Evolutionary conservation across 2,329 filamentous ascomycete genomes (phyloP), one percentile per base, ranked within the genome.

Genomic region (Sphaerulina vaccinii): DNA sequence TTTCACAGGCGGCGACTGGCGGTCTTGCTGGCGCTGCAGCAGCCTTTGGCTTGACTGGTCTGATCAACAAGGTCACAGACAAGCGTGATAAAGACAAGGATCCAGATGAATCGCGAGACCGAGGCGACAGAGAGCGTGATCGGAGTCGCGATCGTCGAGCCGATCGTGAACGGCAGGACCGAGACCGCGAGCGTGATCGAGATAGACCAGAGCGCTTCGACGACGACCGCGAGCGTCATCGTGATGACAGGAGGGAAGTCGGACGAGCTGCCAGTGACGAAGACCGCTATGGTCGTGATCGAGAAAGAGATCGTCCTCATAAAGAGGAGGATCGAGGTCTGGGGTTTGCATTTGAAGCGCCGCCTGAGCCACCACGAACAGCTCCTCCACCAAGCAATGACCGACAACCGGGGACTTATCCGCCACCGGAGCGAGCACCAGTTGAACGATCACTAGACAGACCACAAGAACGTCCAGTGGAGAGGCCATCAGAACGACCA

Each of bases 311-410:
- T 11, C 57, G 59, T n/a, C 19, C 36, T 10, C 48, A 63, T 23
- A 52, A 52, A 24, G 65, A 67, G 5, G 29, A 51, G 15, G 65
- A 67, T 38, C 59, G 61, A 16, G 63, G 65, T 16, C 58, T 68
- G 21, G 66, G 66, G 5, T 68, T 68, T 37, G 66, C 66, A 2
- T 68, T 68, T 35, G 66, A 68, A 50, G 55, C 53, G 7, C 54
- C 59, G 15, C 56, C 56, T 15, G 62, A 65, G 21, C 59, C 59
- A 29, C 53, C 58, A 13, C 58, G 53, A 19, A 60, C 53, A 23
- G 57, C 57, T 13, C 57, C 55, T 18, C 57, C 55, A 7, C 37
- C 48, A 4, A 47, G 35, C 18, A 41, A 47, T 3, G 52, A 61
- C 9, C 54, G 59, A 56, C 53, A 51, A 36, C 54, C 49, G 36